A percentile compares a stretch with the other conserved stretches of the same genome.
Evolutionary conservation across 2,329 filamentous ascomycete species (phyloP).

Genomic region (Pseudofabraea citricarpa): DNA sequence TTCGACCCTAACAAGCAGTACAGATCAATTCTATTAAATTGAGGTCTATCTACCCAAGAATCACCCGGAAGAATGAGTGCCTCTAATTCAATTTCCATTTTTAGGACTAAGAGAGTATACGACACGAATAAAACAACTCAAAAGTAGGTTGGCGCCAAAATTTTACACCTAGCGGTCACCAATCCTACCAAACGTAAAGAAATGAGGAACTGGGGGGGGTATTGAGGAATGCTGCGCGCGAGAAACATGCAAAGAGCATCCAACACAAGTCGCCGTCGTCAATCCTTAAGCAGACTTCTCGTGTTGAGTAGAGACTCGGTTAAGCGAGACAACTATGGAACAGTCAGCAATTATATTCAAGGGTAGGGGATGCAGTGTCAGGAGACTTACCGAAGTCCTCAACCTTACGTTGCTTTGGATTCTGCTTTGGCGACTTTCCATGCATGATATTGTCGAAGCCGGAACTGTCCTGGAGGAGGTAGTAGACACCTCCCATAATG

Average conservation of each 20-base stretch:
- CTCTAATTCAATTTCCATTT: too few relatives aligned
- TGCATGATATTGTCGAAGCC: slow-evolving; percentile 93
- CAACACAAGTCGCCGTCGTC: background rate
- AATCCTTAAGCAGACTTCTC: slow-evolving; percentile 70
- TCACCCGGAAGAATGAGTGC: too few relatives aligned
- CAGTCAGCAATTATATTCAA: slow-evolving; percentile 48
- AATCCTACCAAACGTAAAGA: too few relatives aligned
- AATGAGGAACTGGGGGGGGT: too few relatives aligned
- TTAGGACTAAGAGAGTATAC: too few relatives aligned
- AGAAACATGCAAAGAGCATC: background rate
- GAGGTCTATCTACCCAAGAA: too few relatives aligned
- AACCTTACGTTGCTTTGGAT: slow-evolving; percentile 75
- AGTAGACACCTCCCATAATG: slow-evolving; percentile 70
- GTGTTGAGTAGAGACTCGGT: slow-evolving; percentile 87
- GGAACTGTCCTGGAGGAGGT: slow-evolving; percentile 74
- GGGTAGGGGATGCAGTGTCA: background rate
- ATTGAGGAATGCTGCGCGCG: background rate
- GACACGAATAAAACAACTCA: too few relatives aligned
- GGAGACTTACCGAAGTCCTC: slow-evolving; percentile 78
- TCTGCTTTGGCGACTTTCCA: slow-evolving; percentile 77
- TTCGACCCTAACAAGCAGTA: too few relatives aligned
- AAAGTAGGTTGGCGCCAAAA: too few relatives aligned
- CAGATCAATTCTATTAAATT: too few relatives aligned
- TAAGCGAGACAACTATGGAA: slow-evolving; percentile 71
- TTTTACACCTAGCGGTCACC: too few relatives aligned